Base-by-base conservation (phyloP, 352 stramenopile genomes). In the Halophytophthora polymorphica region DNA sequence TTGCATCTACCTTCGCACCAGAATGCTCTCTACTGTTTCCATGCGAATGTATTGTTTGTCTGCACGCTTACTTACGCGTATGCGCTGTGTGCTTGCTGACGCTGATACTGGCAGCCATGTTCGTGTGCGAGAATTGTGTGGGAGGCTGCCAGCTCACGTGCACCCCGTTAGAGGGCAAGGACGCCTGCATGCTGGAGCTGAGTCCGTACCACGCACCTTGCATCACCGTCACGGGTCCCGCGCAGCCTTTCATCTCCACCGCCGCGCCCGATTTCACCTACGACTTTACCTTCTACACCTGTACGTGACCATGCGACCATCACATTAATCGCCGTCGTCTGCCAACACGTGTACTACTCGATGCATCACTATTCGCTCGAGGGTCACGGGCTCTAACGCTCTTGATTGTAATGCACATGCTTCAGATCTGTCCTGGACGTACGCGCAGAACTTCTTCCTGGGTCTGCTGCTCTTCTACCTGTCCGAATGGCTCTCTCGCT, bases 121-220 rank as follows among this genome's bases (percentile, higher is more conserved):
- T 69, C n/a, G 55, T 90, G 29, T 93, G 83, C 48, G 77, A 88
- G 38, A 81, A 75, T 38, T 93, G 83, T 50, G 77, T 86, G 3
- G 56, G 83, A 44, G 83, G 79, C 14, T 93, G 83, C 41, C 40
- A 53, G 18, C 64, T 86, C 1, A 63, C 79, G 37, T 91, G 81
- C 53, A 65, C 57, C n/a, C 33, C 69, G 18, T 1, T 71, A 1
- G 53, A 61, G 6, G 66, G 52, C 6, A 34, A 65, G 36, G 54
- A 59, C 23, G 31, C 45, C 12, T 89, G 77, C 53, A 73, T 88
- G 49, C 53, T 90, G 31, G 54, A 75, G 34, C 58, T 91, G 12
- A 93, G 83, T 50, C 83, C 83, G 48, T 90, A 88, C 49, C 69
- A 91, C 36, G 73, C 76, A n/a, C 83, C 83, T 17, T 93, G 80